Conservation (phyloP, 2,329 filamentous ascomycete genomes). For the Dothideomycetidae sp. region DNA sequence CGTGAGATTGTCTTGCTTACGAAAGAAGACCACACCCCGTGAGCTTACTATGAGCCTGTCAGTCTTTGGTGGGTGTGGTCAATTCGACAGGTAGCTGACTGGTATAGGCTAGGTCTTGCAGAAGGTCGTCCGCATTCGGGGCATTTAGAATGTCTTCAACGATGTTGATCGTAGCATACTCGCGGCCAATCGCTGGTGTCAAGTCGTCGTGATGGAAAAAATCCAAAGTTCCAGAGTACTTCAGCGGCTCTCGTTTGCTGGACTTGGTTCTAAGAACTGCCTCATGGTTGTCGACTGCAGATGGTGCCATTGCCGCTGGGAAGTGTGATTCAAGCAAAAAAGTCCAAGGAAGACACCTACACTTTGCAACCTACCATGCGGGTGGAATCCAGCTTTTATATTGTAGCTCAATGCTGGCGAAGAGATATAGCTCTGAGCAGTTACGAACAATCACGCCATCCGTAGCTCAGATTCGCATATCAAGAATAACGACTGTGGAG, state of each 20-base stretch:
- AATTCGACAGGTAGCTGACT: slow-evolving; percentile 7
- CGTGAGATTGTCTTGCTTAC: slow-evolving; percentile 25
- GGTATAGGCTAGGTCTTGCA: slow-evolving; percentile 16
- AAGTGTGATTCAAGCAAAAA: no score
- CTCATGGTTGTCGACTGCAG: slow-evolving; percentile 6
- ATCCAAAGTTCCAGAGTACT: slow-evolving; percentile 12
- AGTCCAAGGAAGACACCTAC: no score
- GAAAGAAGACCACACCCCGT: slow-evolving; percentile 18
- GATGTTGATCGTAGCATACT: slow-evolving; percentile 13
- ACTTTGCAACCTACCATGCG: no score
- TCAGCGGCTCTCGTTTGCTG: slow-evolving; percentile 2
- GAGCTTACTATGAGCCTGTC: slow-evolving; percentile 13
- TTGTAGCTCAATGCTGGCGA: no score
- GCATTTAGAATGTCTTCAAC: slow-evolving; percentile 14
- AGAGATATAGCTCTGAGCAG: no score
- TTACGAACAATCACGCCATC: no score
- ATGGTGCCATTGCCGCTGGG: slow-evolving; percentile 8
- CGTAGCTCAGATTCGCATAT: no score
- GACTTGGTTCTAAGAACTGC: no score
- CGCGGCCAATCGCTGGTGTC: slow-evolving; percentile 16
- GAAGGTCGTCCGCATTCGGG: slow-evolving; percentile 12
- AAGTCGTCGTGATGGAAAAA: slow-evolving; percentile 13
- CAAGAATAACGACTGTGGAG: no score
- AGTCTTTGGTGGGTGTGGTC: background rate
- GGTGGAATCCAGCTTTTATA: no score